phyloP scores from a whole-genome alignment of 371 early-diverging fungal genomes.

The Funneliformis caledonium region DNA sequence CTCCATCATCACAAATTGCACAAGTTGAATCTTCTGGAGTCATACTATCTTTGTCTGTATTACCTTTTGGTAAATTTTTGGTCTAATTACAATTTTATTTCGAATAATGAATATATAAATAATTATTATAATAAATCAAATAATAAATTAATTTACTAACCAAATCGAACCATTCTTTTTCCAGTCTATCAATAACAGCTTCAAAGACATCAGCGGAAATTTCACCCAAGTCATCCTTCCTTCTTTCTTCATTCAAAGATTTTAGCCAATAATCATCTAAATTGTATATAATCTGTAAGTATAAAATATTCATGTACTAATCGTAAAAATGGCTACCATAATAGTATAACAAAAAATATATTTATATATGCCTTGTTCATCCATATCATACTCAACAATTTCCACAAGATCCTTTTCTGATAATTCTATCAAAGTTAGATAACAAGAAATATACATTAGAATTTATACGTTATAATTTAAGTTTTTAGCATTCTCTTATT shows the following conservation, averaged over 20 bases:
- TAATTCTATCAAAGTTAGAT: slow-evolving; percentile 60
- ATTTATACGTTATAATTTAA: neutral
- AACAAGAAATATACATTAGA: neutral
- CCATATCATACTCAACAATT: slow-evolving; percentile 95
- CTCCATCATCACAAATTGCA: slow-evolving; percentile 94
- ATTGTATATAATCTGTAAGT: neutral
- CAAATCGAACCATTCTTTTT: slow-evolving; percentile 97
- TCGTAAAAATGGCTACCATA: neutral
- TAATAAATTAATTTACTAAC: slow-evolving; percentile 51
- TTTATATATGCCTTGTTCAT: slow-evolving; percentile 81
- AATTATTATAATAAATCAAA: slow-evolving; percentile 11
- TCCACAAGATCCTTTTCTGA: slow-evolving; percentile 80
- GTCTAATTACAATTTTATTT: slow-evolving; percentile 45
- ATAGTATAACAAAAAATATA: neutral
- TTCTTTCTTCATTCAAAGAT: slow-evolving; percentile 68
- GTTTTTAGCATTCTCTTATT: neutral
- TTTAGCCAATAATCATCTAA: slow-evolving; percentile 79
- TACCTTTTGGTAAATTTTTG: slow-evolving; percentile 60
- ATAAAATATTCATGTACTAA: neutral
- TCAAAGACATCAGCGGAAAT: slow-evolving; percentile 79
- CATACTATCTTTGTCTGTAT: slow-evolving; percentile 48
- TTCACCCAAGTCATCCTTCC: slow-evolving; percentile 57
- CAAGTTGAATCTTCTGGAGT: slow-evolving; percentile 86
- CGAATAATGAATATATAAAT: neutral
- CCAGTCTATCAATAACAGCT: slow-evolving; percentile 86